Conservation (phyloP, 2,329 filamentous ascomycete genomes). For the Coniella lustricola region DNA sequence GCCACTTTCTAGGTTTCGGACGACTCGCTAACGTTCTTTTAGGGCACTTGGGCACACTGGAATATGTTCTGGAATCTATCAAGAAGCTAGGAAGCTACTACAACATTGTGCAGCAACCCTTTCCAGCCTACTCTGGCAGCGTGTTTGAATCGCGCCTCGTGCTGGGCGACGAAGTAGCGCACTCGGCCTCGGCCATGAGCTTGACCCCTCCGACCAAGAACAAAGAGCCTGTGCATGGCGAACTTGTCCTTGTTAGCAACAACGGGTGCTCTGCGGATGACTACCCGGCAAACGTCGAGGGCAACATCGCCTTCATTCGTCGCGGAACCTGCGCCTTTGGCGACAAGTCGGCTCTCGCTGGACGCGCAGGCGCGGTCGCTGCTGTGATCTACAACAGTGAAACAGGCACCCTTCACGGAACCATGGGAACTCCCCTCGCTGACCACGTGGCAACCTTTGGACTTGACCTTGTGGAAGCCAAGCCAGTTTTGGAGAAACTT, state of each 20-base stretch:
- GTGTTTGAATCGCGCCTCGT: conserved; percentile 53
- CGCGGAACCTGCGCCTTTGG: conserved; percentile 68
- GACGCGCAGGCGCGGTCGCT: conserved; percentile 61
- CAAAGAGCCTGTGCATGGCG: conserved; percentile 50
- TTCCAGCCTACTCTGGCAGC: conserved; percentile 54
- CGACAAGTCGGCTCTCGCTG: conserved; percentile 61
- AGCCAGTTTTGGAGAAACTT: conserved; percentile 47
- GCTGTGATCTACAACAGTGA: conserved; percentile 71
- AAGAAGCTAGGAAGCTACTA: conserved; percentile 54
- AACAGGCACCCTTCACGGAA: conserved; percentile 56
- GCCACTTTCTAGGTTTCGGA: background rate
- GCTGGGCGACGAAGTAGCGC: conserved; percentile 43
- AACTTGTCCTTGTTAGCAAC: conserved; percentile 53
- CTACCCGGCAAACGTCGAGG: conserved; percentile 51
- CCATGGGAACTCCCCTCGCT: conserved; percentile 54
- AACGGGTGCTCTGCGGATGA: conserved; percentile 58
- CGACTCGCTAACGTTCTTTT: conserved; percentile 1
- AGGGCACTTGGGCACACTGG: conserved; percentile 58
- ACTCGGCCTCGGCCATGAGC: conserved; percentile 50
- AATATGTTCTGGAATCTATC: conserved; percentile 54
- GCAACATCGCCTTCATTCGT: conserved; percentile 62
- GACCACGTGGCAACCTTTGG: conserved; percentile 63
- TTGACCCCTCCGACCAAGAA: conserved; percentile 60
- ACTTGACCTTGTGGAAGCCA: conserved; percentile 52
- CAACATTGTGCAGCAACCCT: conserved; percentile 54